Percentiles rank a stretch among this genome's conserved stretches.
Evolutionary conservation across 2,329 filamentous ascomycete genomes (phyloP).

Genomic region (Penicillium sp.): DNA sequence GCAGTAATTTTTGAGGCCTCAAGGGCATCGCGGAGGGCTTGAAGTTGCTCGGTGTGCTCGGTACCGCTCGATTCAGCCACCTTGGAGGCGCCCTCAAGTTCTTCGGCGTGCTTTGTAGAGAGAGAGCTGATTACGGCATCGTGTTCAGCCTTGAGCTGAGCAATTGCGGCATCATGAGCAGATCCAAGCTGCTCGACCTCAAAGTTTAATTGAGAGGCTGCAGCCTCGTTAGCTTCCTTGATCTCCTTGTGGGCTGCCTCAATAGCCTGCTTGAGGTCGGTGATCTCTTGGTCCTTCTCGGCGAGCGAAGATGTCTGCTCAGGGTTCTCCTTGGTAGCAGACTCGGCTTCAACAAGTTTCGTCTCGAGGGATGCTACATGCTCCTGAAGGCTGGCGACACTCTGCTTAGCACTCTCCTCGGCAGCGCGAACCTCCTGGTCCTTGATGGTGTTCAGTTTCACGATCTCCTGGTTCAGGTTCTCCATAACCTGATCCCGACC

Average conservation of each 20-base stretch:
- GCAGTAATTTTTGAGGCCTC: slow-evolving; percentile 32
- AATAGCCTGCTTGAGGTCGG: slow-evolving; percentile 34
- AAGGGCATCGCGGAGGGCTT: slow-evolving; percentile 36
- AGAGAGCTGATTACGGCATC: slow-evolving; percentile 27
- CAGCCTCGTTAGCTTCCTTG: slow-evolving; percentile 25
- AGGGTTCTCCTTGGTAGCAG: slow-evolving; percentile 25
- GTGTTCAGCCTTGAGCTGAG: slow-evolving; percentile 33
- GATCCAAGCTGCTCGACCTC: slow-evolving; percentile 32
- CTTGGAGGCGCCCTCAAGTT: slow-evolving; percentile 35
- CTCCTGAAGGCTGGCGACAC: slow-evolving; percentile 32
- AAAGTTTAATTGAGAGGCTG: slow-evolving; percentile 21
- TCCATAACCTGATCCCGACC: slow-evolving; percentile 40
- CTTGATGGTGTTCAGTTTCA: slow-evolving; percentile 37
- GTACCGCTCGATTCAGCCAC: slow-evolving; percentile 31
- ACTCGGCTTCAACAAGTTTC: slow-evolving; percentile 36
- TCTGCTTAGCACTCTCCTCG: slow-evolving; percentile 33
- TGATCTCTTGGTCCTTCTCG: slow-evolving; percentile 40
- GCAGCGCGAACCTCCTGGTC: slow-evolving; percentile 38
- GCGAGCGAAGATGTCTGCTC: slow-evolving; percentile 31
- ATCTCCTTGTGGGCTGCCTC: slow-evolving; percentile 38
- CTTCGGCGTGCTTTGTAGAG: slow-evolving; percentile 33
- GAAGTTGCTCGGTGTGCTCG: slow-evolving; percentile 34
- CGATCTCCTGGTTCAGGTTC: slow-evolving; percentile 41
- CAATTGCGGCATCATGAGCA: slow-evolving; percentile 31
- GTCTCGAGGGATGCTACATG: slow-evolving; percentile 38